Percentiles rank a stretch among this genome's conserved stretches.
Conservation (phyloP, 345 rosid species). For the Xanthoceras sorbifolium region DNA sequence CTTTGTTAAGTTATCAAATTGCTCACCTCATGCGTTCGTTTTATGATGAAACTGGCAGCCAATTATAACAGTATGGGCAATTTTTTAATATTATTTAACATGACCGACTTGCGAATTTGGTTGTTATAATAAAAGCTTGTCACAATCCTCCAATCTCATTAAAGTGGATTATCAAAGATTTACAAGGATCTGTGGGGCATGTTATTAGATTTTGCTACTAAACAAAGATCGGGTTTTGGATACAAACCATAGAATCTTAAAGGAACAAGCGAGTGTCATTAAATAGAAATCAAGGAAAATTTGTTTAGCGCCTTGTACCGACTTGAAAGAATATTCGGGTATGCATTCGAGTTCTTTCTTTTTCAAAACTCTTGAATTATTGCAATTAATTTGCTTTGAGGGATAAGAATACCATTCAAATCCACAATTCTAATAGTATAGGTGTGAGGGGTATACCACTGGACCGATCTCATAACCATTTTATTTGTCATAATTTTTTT, state of each 20-base stretch:
- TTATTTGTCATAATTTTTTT: no score
- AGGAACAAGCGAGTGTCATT: neutral
- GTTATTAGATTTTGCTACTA: neutral
- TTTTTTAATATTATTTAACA: neutral
- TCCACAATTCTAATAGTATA: no score
- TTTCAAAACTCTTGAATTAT: no score
- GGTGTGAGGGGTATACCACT: no score
- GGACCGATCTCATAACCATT: no score
- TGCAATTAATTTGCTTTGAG: no score
- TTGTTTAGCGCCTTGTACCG: no score
- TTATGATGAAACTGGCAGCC: neutral
- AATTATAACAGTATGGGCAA: neutral
- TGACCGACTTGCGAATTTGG: neutral
- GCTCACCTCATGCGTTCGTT: neutral
- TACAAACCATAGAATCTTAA: neutral
- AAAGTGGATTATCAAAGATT: neutral
- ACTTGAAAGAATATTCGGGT: no score
- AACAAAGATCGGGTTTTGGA: neutral
- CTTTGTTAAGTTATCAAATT: neutral
- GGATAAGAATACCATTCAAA: no score
- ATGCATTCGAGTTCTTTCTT: no score
- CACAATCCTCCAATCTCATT: neutral
- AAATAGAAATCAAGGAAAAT: neutral
- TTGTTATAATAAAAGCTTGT: no score
- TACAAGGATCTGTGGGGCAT: constrained; percentile 7